These are phyloP conservation scores for Gnetum montanum DNA, from an alignment of 75 land plant genomes.

Conservation along the genomic window DNA sequence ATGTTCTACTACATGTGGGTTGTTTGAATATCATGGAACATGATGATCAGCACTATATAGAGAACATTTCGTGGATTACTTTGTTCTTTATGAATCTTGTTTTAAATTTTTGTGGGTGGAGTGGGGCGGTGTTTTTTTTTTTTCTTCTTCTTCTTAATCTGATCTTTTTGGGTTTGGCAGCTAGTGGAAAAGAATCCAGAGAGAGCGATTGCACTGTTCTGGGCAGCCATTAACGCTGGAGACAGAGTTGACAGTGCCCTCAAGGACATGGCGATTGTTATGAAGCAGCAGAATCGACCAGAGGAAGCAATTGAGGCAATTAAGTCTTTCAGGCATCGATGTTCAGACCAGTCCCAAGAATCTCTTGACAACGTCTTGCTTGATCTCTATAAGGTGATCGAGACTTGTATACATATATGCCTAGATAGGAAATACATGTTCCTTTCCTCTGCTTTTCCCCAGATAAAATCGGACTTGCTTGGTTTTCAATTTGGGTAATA, in stretches of 20 bases:
- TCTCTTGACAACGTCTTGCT: constrained; percentile 90
- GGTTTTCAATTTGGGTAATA: neutral
- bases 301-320: constrained; percentile 98
- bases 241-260: constrained; percentile 95
- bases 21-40: too few species aligned
- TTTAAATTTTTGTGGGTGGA: neutral
- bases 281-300: constrained; percentile 95
- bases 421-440: neutral
- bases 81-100: neutral
- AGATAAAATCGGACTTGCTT: too few species aligned
- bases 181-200: constrained; percentile 95
- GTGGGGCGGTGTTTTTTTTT: neutral
- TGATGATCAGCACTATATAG: too few species aligned
- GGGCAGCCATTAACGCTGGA: constrained; percentile 97
- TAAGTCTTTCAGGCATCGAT: constrained; percentile 74
- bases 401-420: neutral
- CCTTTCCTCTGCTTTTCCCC: too few species aligned
- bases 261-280: constrained; percentile 98
- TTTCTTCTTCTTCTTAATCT: neutral
- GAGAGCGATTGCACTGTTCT: constrained; percentile 80
- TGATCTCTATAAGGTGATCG: constrained; percentile 82
- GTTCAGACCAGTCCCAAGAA: constrained; percentile 95
- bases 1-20: neutral
- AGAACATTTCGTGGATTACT: too few species aligned
- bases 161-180: constrained; percentile 19